Percentiles rank a stretch among this genome's conserved stretches.
phyloP scores from a whole-genome alignment of 1,284 basidiomycete genomes.

The Hypsizygus ulmarius region DNA sequence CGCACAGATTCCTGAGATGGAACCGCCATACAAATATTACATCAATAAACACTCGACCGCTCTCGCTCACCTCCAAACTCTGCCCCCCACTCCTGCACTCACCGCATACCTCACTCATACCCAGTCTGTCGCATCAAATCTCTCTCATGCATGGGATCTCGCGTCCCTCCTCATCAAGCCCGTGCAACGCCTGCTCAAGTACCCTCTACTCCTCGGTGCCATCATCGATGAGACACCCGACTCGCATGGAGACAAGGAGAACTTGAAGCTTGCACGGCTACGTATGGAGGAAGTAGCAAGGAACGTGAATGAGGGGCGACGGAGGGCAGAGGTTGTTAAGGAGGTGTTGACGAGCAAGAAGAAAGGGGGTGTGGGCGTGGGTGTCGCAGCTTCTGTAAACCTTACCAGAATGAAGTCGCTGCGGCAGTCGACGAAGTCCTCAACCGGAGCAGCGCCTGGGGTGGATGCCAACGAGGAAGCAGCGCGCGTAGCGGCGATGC shows the following conservation, averaged over 20 bases:
- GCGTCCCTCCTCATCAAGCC: conserved; percentile 91
- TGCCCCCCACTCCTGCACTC: conserved; percentile 58
- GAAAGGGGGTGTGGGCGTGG: conserved; percentile 41
- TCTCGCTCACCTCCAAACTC: conserved; percentile 62
- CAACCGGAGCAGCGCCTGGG: conserved; percentile 1
- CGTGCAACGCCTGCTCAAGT: conserved; percentile 90
- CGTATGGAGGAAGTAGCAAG: conserved; percentile 77
- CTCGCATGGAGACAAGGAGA: conserved; percentile 70
- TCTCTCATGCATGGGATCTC: conserved; percentile 93
- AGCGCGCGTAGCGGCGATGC: conserved; percentile 50
- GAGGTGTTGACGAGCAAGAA: conserved; percentile 58
- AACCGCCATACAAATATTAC: conserved; percentile 80
- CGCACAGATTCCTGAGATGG: conserved; percentile 69
- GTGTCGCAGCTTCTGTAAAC: conserved; percentile 55
- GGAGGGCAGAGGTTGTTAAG: conserved; percentile 83
- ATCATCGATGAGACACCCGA: conserved; percentile 80
- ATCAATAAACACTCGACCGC: conserved; percentile 85
- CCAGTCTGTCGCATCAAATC: conserved; percentile 62
- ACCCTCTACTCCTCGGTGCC: conserved; percentile 80
- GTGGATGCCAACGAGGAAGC: conserved; percentile 49
- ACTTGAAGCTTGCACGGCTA: conserved; percentile 61
- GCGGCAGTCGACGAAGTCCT: conserved; percentile 24
- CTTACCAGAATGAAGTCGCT: conserved; percentile 58
- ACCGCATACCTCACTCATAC: conserved; percentile 67
- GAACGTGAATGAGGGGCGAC: conserved; percentile 84